phyloP scores from a whole-genome alignment of 2,329 filamentous ascomycete species.

The Cercospora sp. region DNA sequence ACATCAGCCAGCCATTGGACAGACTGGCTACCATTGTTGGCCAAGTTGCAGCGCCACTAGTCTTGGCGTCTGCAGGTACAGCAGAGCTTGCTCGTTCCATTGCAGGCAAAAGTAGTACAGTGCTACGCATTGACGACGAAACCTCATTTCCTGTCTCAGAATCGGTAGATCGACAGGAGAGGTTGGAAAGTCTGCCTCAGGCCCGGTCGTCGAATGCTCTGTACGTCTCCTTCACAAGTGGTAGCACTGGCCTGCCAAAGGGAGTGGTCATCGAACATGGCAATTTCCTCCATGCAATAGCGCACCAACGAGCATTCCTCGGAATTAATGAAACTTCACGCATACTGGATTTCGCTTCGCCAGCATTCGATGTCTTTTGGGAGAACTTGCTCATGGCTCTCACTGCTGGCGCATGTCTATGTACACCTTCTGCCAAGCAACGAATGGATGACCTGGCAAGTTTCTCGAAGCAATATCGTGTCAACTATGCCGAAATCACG shows the following conservation, averaged over 20 bases:
- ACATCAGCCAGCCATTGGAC: constrained; percentile 25
- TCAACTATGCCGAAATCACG: constrained; percentile 19
- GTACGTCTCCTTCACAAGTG: constrained; percentile 21
- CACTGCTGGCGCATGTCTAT: constrained; percentile 22
- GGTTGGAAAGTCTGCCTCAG: not conserved
- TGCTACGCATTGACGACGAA: not conserved
- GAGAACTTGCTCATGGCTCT: constrained; percentile 23
- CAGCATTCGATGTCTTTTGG: constrained; percentile 21
- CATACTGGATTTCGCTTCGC: constrained; percentile 21
- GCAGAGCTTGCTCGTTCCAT: not conserved
- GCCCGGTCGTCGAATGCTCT: constrained; percentile 1
- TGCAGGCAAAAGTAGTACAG: not conserved
- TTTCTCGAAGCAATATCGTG: constrained; percentile 3
- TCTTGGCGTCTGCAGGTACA: constrained; percentile 8
- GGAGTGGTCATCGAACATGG: constrained; percentile 15
- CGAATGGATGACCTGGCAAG: constrained; percentile 4
- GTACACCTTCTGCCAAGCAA: constrained; percentile 9
- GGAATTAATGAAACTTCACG: constrained; percentile 8
- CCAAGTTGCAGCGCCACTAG: constrained; percentile 29
- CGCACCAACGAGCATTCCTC: constrained; percentile 6
- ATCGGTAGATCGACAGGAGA: not conserved
- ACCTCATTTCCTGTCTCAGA: not conserved
- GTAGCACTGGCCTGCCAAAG: constrained; percentile 23
- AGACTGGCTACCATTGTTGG: constrained; percentile 33
- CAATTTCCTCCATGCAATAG: constrained; percentile 9